Evolutionary conservation across 441 rosid genomes (phyloP), one percentile per base, ranked within the genome.

Genomic region (Pelargonium fulgidum): DNA sequence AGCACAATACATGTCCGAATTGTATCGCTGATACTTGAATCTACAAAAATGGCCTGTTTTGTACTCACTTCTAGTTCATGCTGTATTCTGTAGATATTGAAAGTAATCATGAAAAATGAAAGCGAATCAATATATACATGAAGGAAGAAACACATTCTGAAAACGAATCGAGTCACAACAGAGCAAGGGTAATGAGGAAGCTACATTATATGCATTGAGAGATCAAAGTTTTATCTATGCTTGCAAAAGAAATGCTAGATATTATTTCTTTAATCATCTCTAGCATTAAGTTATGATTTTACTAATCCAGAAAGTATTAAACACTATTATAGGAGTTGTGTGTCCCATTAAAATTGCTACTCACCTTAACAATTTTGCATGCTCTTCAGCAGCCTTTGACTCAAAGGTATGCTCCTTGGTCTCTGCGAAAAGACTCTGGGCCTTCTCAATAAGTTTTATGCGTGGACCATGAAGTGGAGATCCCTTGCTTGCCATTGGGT

Each of bases 371-470:
- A 94, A 77, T 80, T 90, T 94, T 66, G 96, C 93, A 75, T 94
- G 99, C 79, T 94, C 99, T 72, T 94, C 98, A 4, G 97, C 98
- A 72, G 96, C 98, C 75, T 92, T 94, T 62, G 98, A 89, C 90
- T 94, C 98, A 63, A 94, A 94, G 47, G 74, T 80, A 70, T 94
- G 91, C 69, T 94, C 99, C 80, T 92, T 94, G 20, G 98, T 89
- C 71, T 94, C 98, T 52, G 87, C 50, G 65, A 92, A 89, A 76
- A 92, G 91, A 66, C 76, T 77, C 3, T 86, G 94, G 61, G 97
- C 87, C 76, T 90, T 90, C 74, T 94, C 98, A 72, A 89, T 85
- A 50, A 86, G 86, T 76, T 92, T 94, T 79, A 92, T 89, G 45
- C 99, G 99, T 20, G 98, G 99, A 67, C 96, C 96, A 62, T 94